Evolutionary conservation across 2,329 filamentous ascomycete genomes (phyloP).

Genomic region (Epichloe aotearoae): DNA sequence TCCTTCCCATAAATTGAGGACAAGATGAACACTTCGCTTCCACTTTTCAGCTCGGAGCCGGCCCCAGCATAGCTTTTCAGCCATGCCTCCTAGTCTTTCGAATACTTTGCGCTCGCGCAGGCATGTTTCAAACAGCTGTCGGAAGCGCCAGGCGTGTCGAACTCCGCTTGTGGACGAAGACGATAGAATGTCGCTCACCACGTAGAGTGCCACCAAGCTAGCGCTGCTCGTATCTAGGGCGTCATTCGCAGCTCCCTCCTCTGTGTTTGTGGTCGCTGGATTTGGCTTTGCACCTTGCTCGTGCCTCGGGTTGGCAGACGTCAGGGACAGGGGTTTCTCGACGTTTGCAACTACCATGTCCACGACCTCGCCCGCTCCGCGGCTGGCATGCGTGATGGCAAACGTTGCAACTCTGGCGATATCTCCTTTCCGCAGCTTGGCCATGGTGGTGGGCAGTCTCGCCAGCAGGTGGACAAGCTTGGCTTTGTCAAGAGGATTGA

Average conservation of each 20-base stretch:
- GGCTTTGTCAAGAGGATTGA: constrained; percentile 73
- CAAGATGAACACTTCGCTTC: constrained; percentile 59
- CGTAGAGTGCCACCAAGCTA: constrained; percentile 69
- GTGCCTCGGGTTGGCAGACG: constrained; percentile 51
- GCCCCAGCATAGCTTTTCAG: constrained; percentile 64
- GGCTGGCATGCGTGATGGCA: constrained; percentile 74
- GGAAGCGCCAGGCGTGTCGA: constrained; percentile 75
- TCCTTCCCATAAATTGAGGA: constrained; percentile 59
- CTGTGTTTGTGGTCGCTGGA: constrained; percentile 13
- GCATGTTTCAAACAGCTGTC: constrained; percentile 63
- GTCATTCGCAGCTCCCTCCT: constrained; percentile 27
- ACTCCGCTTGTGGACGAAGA: constrained; percentile 64
- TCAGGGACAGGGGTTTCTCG: constrained; percentile 60
- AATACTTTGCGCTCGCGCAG: constrained; percentile 59
- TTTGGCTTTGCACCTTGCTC: constrained; percentile 24
- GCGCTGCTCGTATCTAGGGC: constrained; percentile 53
- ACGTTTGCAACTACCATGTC: constrained; percentile 77
- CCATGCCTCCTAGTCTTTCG: constrained; percentile 59
- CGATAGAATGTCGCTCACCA: constrained; percentile 64
- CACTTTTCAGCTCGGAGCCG: constrained; percentile 72
- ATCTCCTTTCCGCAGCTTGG: constrained; percentile 68
- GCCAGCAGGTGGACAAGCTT: constrained; percentile 76
- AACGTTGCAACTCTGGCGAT: constrained; percentile 78
- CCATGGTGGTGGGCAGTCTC: constrained; percentile 62
- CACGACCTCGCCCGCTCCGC: constrained; percentile 83